phyloP scores from a whole-genome alignment of 2,329 filamentous ascomycete species.

The Ophiostoma novo-ulmi region DNA sequence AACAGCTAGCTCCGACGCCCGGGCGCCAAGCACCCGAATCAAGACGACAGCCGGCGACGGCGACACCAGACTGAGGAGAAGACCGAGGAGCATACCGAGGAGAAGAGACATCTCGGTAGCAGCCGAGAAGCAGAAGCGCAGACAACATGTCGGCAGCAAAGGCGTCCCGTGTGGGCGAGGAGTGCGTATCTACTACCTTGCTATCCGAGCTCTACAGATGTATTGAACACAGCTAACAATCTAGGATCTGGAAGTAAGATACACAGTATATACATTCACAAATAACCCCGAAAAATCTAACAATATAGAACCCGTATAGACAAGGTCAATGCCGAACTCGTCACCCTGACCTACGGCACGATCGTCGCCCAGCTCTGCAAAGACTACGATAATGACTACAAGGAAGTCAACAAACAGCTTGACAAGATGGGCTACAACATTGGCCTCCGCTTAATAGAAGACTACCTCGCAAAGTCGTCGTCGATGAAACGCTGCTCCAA shows the following conservation, averaged over 20 bases:
- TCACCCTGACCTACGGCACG: slow-evolving; percentile 95
- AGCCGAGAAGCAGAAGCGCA: neutral
- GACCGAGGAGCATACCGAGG: no score
- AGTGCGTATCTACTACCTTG: slow-evolving; percentile 40
- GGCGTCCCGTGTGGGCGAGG: slow-evolving; percentile 57
- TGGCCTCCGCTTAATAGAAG: slow-evolving; percentile 88
- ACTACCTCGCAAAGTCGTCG: slow-evolving; percentile 93
- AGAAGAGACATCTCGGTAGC: neutral
- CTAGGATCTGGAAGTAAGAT: slow-evolving; percentile 87
- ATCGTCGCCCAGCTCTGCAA: slow-evolving; percentile 95
- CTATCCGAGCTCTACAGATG: no score
- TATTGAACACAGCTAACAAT: slow-evolving; percentile 13
- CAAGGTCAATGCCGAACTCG: slow-evolving; percentile 96
- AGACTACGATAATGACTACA: slow-evolving; percentile 91
- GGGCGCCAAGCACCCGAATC: neutral
- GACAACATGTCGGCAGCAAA: slow-evolving; percentile 54
- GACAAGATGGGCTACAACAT: slow-evolving; percentile 99
- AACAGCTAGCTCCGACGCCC: neutral
- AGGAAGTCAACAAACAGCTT: slow-evolving; percentile 93
- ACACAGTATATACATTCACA: neutral
- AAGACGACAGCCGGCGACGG: neutral
- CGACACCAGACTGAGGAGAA: neutral
- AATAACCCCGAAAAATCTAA: neutral
- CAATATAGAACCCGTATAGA: slow-evolving; percentile 76
- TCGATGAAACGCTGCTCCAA: slow-evolving; percentile 83